These are phyloP conservation scores for Huntiella moniliformis DNA, from an alignment of 2,329 filamentous ascomycete genomes.

Conservation along the genomic window DNA sequence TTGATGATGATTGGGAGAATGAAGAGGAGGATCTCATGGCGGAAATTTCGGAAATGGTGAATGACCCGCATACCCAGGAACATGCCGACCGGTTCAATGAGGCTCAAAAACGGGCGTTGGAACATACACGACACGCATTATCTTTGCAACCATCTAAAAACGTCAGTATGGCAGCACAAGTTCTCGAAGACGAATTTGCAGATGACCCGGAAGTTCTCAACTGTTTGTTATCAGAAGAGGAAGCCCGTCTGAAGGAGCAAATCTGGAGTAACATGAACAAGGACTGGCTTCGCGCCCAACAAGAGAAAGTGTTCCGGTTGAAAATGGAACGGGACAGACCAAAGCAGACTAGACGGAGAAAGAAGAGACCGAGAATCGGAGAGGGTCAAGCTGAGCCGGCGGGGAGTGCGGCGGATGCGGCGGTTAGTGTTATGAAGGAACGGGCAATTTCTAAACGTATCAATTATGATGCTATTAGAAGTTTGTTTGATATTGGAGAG, in stretches of 20 bases:
- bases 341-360: conserved; percentile 37
- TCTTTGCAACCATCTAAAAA: conserved; percentile 28
- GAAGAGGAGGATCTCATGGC: conserved; percentile 48
- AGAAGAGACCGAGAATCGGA: conserved; percentile 38
- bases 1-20: conserved; percentile 42
- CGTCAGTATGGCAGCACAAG: conserved; percentile 41
- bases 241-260: conserved; percentile 67
- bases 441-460: conserved; percentile 55
- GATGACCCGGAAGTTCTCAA: conserved; percentile 74
- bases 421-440: conserved; percentile 46
- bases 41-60: conserved; percentile 53
- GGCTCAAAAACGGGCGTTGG: conserved; percentile 34
- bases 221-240: conserved; percentile 54
- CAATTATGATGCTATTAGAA: conserved; percentile 47
- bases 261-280: conserved; percentile 94
- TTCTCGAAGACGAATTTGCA: conserved; percentile 67
- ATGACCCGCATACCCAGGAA: conserved; percentile 36
- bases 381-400: conserved; percentile 48
- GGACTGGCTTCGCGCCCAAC: conserved; percentile 74
- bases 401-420: conserved; percentile 49
- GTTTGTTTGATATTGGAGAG: conserved; percentile 31
- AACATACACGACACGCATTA: conserved; percentile 33
- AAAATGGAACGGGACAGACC: conserved; percentile 41
- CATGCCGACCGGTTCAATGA: conserved; percentile 39
- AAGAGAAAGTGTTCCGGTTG: conserved; percentile 61